Percentiles rank a stretch among this genome's conserved stretches.
Evolutionary conservation across 2,329 filamentous ascomycete species (phyloP).

Genomic region (Epichloe gansuensis): DNA sequence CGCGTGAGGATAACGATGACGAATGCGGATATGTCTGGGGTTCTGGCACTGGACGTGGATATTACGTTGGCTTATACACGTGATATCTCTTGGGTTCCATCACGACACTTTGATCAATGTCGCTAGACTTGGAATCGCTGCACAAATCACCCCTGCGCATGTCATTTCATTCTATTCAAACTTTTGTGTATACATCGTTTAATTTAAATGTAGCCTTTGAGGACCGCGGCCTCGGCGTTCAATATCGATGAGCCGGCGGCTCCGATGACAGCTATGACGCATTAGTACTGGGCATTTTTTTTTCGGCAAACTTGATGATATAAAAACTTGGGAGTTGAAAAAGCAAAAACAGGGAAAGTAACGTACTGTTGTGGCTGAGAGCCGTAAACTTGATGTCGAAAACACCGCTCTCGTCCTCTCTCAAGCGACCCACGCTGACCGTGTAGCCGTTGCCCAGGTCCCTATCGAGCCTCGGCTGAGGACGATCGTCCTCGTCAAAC

Average conservation of each 20-base stretch:
- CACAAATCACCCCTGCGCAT: no score
- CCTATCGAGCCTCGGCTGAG: constrained; percentile 82
- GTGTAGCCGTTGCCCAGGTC: constrained; percentile 79
- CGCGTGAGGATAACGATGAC: no score
- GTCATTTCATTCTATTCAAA: background rate
- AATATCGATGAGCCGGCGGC: constrained; percentile 93
- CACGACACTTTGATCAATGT: no score
- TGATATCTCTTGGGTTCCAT: no score
- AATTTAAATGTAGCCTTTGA: constrained; percentile 68
- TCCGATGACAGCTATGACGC: constrained; percentile 62
- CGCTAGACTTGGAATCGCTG: no score
- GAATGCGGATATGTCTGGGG: no score
- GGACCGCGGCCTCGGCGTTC: constrained; percentile 82
- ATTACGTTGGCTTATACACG: no score
- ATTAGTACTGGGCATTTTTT: background rate
- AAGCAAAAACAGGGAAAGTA: background rate
- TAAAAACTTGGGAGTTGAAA: background rate
- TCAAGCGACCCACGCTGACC: constrained; percentile 76
- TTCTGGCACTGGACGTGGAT: no score
- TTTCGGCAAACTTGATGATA: background rate
- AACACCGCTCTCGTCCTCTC: constrained; percentile 76
- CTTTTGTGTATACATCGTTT: background rate
- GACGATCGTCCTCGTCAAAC: constrained; percentile 79
- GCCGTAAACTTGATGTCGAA: constrained; percentile 95
- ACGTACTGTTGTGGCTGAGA: constrained; percentile 65